Evolutionary conservation across 441 rosid genomes (phyloP).

Genomic region (Lepidium campestre): DNA sequence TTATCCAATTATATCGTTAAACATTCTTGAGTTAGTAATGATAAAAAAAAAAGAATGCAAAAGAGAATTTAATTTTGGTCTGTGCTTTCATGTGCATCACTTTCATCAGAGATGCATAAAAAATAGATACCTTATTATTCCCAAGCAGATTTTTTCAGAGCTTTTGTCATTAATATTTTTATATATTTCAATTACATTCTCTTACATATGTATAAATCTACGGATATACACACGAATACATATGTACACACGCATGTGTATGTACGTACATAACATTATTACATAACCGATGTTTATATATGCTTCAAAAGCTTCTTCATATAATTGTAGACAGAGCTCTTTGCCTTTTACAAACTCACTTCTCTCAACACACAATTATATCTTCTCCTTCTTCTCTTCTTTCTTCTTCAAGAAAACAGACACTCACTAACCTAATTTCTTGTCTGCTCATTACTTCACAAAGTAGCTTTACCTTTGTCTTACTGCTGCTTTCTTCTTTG

Average conservation of each 20-base stretch:
- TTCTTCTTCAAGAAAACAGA: slow-evolving; percentile 37
- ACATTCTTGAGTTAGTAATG: background rate
- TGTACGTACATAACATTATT: slow-evolving; percentile 11
- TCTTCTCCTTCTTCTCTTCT: slow-evolving; percentile 5
- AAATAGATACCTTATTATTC: slow-evolving; percentile 28
- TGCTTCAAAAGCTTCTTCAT: slow-evolving; percentile 17
- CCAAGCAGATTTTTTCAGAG: slow-evolving; percentile 23
- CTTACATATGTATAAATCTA: slow-evolving; percentile 22
- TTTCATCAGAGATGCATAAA: slow-evolving; percentile 24
- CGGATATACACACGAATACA: slow-evolving; percentile 31
- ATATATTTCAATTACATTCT: slow-evolving; percentile 12
- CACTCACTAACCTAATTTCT: slow-evolving; percentile 26
- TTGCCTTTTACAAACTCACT: slow-evolving; percentile 24
- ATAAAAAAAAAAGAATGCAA: background rate
- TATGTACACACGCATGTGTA: slow-evolving; percentile 24
- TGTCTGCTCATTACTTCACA: slow-evolving; percentile 45
- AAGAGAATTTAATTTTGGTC: background rate
- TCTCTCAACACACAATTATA: slow-evolving; percentile 2
- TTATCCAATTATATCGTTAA: background rate
- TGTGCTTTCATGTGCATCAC: slow-evolving; percentile 13
- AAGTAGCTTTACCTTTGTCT: slow-evolving; percentile 17
- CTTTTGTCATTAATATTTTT: slow-evolving; percentile 3
- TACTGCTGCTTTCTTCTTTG: slow-evolving; percentile 28
- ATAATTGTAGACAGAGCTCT: slow-evolving; percentile 23
- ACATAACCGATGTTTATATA: slow-evolving; percentile 16